Percentiles rank a stretch among this genome's conserved stretches.
These are phyloP conservation scores for Debaryomyces tyrocola DNA, from an alignment of 805 yeast species.

Conservation along the genomic window DNA sequence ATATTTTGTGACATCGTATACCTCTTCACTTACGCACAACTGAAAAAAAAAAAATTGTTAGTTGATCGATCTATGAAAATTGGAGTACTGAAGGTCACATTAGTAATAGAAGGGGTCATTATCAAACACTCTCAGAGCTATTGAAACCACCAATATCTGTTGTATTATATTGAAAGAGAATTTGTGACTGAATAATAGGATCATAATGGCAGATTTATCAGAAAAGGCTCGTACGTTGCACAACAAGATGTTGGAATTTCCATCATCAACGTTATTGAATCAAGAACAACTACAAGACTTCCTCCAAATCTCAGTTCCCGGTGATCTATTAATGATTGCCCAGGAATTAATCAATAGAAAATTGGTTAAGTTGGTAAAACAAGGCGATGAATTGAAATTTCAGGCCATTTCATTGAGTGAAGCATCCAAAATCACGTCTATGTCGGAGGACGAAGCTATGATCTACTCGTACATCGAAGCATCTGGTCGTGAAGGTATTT, in stretches of 20 bases:
- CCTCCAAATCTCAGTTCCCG: constrained; percentile 41
- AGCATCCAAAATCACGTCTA: constrained; percentile 72
- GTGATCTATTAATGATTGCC: constrained; percentile 46
- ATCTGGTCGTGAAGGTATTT: constrained; percentile 90
- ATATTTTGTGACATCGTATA: background rate
- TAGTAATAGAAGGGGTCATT: no score
- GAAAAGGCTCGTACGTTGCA: constrained; percentile 61
- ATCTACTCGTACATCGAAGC: constrained; percentile 91
- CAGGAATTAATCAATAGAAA: constrained; percentile 58
- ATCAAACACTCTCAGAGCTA: no score
- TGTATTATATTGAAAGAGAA: no score
- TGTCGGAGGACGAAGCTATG: constrained; percentile 87
- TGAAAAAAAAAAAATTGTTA: background rate
- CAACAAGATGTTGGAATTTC: constrained; percentile 56
- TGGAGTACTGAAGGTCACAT: no score
- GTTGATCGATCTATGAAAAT: background rate
- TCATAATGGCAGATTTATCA: constrained; percentile 22
- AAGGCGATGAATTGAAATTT: constrained; percentile 66
- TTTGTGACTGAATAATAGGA: background rate
- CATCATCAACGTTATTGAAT: constrained; percentile 51
- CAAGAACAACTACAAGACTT: constrained; percentile 68
- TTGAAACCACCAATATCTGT: no score
- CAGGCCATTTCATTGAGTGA: constrained; percentile 72
- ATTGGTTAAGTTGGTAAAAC: constrained; percentile 67
- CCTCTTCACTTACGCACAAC: background rate